Evolutionary conservation across 352 stramenopile species (phyloP).

Genomic region (Phytophthora multivora): DNA sequence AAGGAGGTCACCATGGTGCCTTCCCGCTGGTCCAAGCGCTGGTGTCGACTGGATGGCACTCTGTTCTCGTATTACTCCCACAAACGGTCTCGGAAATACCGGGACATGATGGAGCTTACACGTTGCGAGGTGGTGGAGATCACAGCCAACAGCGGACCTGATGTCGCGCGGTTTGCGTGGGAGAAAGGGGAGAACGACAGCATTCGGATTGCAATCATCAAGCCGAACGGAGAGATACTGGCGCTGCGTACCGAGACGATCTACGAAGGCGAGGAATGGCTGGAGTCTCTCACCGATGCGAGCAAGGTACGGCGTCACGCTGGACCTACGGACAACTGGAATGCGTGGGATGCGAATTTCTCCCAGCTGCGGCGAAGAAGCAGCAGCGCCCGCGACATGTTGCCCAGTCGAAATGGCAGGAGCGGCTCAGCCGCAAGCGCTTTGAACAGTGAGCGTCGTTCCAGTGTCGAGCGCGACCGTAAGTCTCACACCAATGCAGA

Average conservation of each 20-base stretch:
- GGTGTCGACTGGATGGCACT: conserved; percentile 79
- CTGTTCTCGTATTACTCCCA: conserved; percentile 83
- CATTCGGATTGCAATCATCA: conserved; percentile 77
- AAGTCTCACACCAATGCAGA: conserved; percentile 5
- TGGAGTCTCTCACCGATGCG: conserved; percentile 76
- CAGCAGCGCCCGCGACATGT: conserved; percentile 33
- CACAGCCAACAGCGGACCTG: conserved; percentile 46
- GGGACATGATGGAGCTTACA: conserved; percentile 75
- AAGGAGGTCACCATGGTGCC: conserved; percentile 64
- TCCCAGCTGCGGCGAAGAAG: conserved; percentile 40
- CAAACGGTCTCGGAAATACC: conserved; percentile 76
- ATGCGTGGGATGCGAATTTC: conserved; percentile 46
- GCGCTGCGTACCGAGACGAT: conserved; percentile 78
- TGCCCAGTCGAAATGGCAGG: conserved; percentile 16
- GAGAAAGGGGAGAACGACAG: conserved; percentile 55
- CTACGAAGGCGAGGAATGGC: conserved; percentile 83
- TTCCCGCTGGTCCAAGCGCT: conserved; percentile 84
- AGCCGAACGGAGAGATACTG: conserved; percentile 68
- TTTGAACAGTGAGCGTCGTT: conserved; percentile 25
- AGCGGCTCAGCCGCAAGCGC: conserved; percentile 23
- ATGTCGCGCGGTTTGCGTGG: conserved; percentile 59
- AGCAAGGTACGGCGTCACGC: conserved; percentile 51
- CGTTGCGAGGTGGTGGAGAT: conserved; percentile 76
- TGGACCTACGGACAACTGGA: conserved; percentile 18
- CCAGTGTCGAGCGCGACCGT: conserved; percentile 16